Base-by-base conservation (phyloP, 2,329 filamentous ascomycete species). In the Colletotrichum tofieldiae region DNA sequence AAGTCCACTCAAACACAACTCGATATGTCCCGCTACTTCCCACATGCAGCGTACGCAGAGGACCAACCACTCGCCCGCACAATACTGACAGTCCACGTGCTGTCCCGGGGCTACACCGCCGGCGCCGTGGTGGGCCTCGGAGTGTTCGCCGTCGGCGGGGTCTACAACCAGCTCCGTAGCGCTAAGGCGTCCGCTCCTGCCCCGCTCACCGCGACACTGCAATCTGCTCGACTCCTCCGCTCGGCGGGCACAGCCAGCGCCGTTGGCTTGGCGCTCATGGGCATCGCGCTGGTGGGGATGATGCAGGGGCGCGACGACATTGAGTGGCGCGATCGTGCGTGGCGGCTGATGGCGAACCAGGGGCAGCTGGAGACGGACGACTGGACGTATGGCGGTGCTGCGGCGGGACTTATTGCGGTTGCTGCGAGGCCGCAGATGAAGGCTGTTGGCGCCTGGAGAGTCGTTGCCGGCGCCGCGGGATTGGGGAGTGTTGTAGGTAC, bases 301-400 rank as follows among this genome's bases (percentile, higher is more conserved):
- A 92, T 93, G 90, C 81, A 81, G 65, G 89, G 87, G 0, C 83
- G 84, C 20, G 85, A 89, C 75, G 83, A 86, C 51, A 88, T 93
- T 41, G 90, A 93, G 79, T 93, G 90, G 90, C 81, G 87, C 76
- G 90, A 93, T 77, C 84, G 91, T 23, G 86, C 86, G 67, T 93
- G 90, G 90, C 82, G 91, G 39, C 77, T 93, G 61, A 75, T 91
- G 54, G 88, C 88, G 80, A 92, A 88, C 74, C 78, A 80, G 51
- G 86, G 88, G 0, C 90, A 93, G 82, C 77, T 88, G 0, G 84
- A 88, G 75, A 85, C 84, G 60, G 90, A 92, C 77, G 88, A 89
- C 76, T 90, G 85, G 84, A 87, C 85, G 26, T 82, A 86, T 23
- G 81, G 78, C 0, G 87, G 85, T 0, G 81, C 76, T 75, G 84